Conservation (phyloP, 441 rosid genomes). For the Theobroma grandiflorum region DNA sequence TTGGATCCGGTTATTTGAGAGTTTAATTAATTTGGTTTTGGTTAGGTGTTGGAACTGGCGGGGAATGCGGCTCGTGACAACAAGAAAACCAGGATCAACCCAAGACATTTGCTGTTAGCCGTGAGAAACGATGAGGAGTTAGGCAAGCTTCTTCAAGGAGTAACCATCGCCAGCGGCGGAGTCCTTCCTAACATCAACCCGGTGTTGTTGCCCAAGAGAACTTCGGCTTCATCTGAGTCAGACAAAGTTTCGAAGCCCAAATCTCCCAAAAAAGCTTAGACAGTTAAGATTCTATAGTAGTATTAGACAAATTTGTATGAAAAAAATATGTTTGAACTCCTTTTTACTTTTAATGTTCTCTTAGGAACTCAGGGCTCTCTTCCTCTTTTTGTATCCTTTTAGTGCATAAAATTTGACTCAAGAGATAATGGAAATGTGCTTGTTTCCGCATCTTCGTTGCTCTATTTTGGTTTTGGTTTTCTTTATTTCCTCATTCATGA, state of each 20-base stretch:
- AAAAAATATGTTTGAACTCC: background rate
- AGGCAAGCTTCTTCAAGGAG: conserved; percentile 61
- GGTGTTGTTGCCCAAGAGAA: conserved; percentile 58
- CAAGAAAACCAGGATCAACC: conserved; percentile 67
- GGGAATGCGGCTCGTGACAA: conserved; percentile 71
- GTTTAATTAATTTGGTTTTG: background rate
- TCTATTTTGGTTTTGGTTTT: background rate
- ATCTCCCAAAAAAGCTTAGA: conserved; percentile 43
- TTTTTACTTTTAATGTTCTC: background rate
- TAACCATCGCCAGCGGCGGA: conserved; percentile 66
- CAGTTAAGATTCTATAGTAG: background rate
- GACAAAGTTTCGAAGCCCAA: conserved; percentile 45
- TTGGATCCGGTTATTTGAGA: background rate
- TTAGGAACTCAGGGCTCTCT: background rate
- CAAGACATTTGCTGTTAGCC: conserved; percentile 57
- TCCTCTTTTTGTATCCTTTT: no score
- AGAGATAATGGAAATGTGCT: background rate
- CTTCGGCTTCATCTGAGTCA: conserved; percentile 24
- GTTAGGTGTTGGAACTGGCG: conserved; percentile 61
- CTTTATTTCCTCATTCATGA: background rate
- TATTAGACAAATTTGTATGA: no score
- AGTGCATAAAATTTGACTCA: background rate
- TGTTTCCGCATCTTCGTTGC: background rate
- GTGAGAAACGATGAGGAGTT: conserved; percentile 66
- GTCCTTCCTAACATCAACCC: conserved; percentile 65